Conservation (phyloP, 768 basidiomycete genomes). For the Boletellus emodensis region DNA sequence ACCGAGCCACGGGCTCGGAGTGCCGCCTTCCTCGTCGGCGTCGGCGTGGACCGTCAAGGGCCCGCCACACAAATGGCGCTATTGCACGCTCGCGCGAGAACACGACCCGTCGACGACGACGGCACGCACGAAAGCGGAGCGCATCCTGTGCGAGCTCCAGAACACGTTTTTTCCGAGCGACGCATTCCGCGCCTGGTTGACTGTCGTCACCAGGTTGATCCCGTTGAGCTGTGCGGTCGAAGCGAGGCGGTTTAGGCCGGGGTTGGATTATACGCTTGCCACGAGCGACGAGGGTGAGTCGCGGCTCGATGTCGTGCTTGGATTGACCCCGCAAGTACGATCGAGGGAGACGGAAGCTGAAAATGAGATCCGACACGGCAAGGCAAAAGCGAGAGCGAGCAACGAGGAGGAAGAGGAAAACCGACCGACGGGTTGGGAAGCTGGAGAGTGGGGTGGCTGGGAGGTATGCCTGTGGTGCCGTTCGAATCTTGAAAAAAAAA, state of each 20-base stretch:
- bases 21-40: slow-evolving; percentile 38
- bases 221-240: slow-evolving; percentile 71
- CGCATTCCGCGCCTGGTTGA: slow-evolving; percentile 92
- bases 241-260: slow-evolving; percentile 86
- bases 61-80: slow-evolving; percentile 94
- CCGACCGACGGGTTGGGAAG: slow-evolving; percentile 54
- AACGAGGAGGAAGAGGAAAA: slow-evolving; percentile 24
- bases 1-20: slow-evolving; percentile 66
- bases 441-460: slow-evolving; percentile 89
- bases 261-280: slow-evolving; percentile 92
- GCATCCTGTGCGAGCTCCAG: slow-evolving; percentile 45
- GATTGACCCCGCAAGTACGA: slow-evolving; percentile 66
- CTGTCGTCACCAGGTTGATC: slow-evolving; percentile 64
- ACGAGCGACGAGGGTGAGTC: slow-evolving; percentile 80
- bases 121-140: slow-evolving; percentile 17
- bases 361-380: slow-evolving; percentile 16
- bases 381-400: slow-evolving; percentile 27
- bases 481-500: not conserved
- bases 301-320: slow-evolving; percentile 81
- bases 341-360: slow-evolving; percentile 13
- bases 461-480: slow-evolving; percentile 51
- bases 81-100: slow-evolving; percentile 54
- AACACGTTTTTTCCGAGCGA: slow-evolving; percentile 71
- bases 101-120: not conserved
- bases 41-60: slow-evolving; percentile 70